Evolutionary conservation across 768 basidiomycete genomes (phyloP), one percentile per base, ranked within the genome.

Genomic region (Cubamyces lactineus): DNA sequence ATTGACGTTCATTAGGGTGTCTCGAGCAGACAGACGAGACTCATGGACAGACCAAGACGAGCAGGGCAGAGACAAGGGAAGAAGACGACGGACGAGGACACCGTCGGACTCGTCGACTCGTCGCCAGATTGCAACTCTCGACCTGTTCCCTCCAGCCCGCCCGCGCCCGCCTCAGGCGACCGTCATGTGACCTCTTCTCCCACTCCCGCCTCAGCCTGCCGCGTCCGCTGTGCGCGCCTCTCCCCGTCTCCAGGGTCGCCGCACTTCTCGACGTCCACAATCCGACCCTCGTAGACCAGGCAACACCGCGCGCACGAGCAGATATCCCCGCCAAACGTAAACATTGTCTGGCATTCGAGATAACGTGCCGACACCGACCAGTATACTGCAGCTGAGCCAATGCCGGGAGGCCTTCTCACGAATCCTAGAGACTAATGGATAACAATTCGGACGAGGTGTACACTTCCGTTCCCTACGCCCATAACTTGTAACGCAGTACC

Each of bases 1-100:
- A 54, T 57, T 19, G 55, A 34, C 51, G 53, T 58, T 56, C 66
- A 67, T 67, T 45, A 47, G 51, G 59, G 53, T 56, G 43, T 56
- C 54, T 54, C 49, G 53, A 51, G 48, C 26, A 47, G 41, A 52
- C 28, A 9, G 49, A 38, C 41, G 49, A 40, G 51, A 45, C 41
- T 64, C 55, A 54, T 53, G 39, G 41, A 47, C 60, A 54, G 41
- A 28, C 45, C 47, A 16, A 19, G 38, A 43, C 54, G 43, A 46
- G 47, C 30, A 40, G 60, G 49, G 38, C 24, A 6, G 40, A 53
- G 30, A 46, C 8, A 26, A 40, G 41, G 47, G 43, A 46, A 38
- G 57, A 34, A 28, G 23, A 48, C 15, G 59, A 41, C 48, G 28
- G 57, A 56, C 57, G 28, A 41, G 54, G 56, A 43, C 40, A 26